These are phyloP conservation scores for Backusella liffmaniae DNA, from an alignment of 192 early-diverging fungal species.

Conservation along the genomic window DNA sequence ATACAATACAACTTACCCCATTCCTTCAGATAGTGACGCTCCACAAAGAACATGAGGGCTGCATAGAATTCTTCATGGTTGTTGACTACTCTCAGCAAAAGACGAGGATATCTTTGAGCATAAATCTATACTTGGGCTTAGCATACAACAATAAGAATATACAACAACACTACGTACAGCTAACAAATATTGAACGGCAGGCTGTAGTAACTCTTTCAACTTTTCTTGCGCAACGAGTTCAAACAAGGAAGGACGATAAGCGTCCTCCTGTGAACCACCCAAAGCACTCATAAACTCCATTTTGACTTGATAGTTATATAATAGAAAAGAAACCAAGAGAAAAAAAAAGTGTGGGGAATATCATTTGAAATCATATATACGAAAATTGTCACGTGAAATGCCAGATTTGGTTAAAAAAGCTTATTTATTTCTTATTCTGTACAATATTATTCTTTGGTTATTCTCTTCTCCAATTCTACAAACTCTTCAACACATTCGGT, in stretches of 20 bases:
- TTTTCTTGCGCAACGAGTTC: slow-evolving; percentile 87
- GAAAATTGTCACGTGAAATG: background rate
- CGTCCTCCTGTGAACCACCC: slow-evolving; percentile 67
- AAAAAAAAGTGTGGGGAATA: slow-evolving; percentile 6
- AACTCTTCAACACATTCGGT: slow-evolving; percentile 15
- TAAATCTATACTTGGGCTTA: slow-evolving; percentile 49
- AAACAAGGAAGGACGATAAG: slow-evolving; percentile 83
- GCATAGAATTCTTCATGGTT: slow-evolving; percentile 84
- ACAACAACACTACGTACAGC: slow-evolving; percentile 50
- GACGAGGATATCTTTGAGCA: slow-evolving; percentile 86
- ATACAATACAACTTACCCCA: slow-evolving; percentile 58
- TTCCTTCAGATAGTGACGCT: slow-evolving; percentile 80
- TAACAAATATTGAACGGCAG: slow-evolving; percentile 80
- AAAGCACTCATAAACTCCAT: slow-evolving; percentile 91
- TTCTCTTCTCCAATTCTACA: slow-evolving; percentile 10
- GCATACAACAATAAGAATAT: background rate
- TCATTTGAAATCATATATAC: slow-evolving; percentile 1
- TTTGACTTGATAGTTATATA: background rate
- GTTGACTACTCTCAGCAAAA: slow-evolving; percentile 73
- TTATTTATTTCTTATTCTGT: background rate
- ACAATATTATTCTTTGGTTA: background rate
- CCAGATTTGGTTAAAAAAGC: background rate
- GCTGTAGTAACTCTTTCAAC: slow-evolving; percentile 78
- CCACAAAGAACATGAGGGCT: slow-evolving; percentile 73
- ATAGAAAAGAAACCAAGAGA: background rate